Evolutionary conservation across 768 basidiomycete genomes (phyloP).

Genomic region (Kwoniella heveanensis): DNA sequence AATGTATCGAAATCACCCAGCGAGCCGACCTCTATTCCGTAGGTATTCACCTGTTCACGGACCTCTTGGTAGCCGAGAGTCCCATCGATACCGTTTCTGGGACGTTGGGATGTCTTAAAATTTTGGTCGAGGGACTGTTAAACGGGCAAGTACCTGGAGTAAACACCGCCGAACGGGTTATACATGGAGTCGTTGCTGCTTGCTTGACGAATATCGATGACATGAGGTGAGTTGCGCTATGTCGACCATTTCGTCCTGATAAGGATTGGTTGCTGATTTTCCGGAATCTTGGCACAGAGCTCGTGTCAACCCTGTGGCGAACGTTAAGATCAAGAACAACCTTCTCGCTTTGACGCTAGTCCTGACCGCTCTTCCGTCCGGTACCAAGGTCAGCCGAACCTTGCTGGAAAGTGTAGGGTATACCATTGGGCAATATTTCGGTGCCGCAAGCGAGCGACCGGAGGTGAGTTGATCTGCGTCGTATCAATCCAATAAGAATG

Average conservation of each 20-base stretch:
- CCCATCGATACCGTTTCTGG: slow-evolving; percentile 76
- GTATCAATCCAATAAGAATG: no score
- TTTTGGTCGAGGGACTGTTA: slow-evolving; percentile 63
- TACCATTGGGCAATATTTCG: slow-evolving; percentile 76
- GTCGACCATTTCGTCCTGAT: no score
- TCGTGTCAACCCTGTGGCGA: slow-evolving; percentile 72
- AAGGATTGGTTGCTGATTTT: no score
- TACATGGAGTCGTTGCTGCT: slow-evolving; percentile 79
- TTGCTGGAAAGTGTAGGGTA: slow-evolving; percentile 83
- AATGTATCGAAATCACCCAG: slow-evolving; percentile 62
- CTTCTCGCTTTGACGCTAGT: slow-evolving; percentile 81
- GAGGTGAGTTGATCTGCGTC: slow-evolving; percentile 63
- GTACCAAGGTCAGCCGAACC: slow-evolving; percentile 68
- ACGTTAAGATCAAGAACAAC: slow-evolving; percentile 86
- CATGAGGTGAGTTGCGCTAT: slow-evolving; percentile 70
- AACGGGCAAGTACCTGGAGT: slow-evolving; percentile 56
- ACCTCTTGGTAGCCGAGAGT: slow-evolving; percentile 82
- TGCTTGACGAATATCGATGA: slow-evolving; percentile 85
- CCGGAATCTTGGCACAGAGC: no score
- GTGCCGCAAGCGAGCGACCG: slow-evolving; percentile 61
- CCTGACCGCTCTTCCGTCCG: slow-evolving; percentile 73
- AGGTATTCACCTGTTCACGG: slow-evolving; percentile 75
- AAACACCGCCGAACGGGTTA: slow-evolving; percentile 53
- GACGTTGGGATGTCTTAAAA: slow-evolving; percentile 76
- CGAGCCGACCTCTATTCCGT: slow-evolving; percentile 78